These are phyloP conservation scores for Cryphonectria japonica DNA, from an alignment of 2,329 filamentous ascomycete genomes.

Conservation along the genomic window DNA sequence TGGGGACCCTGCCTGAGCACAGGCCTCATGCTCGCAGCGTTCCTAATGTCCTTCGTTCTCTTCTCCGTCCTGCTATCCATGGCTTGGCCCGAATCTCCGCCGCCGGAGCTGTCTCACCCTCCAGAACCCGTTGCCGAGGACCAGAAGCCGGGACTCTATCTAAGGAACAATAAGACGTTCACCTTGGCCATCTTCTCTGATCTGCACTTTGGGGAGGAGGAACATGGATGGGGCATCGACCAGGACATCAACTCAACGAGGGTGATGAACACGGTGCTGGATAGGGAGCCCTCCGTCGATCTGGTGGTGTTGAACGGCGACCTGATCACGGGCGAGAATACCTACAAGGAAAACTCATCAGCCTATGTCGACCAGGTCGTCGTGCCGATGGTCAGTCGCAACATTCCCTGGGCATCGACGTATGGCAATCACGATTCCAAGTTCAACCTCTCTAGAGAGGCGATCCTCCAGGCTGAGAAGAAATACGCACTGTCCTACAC, in stretches of 20 bases:
- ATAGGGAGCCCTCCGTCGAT: constrained; percentile 55
- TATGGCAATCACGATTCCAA: constrained; percentile 74
- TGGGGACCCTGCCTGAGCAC: neutral
- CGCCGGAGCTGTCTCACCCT: neutral
- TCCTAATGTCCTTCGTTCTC: neutral
- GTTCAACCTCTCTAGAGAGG: constrained; percentile 56
- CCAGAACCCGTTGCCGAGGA: neutral
- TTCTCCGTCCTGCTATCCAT: neutral
- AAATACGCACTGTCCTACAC: constrained; percentile 35
- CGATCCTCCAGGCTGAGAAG: constrained; percentile 42
- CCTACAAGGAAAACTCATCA: constrained; percentile 57
- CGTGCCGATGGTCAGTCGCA: constrained; percentile 57
- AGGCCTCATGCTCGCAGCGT: neutral
- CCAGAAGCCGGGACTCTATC: constrained; percentile 1
- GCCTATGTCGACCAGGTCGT: constrained; percentile 64
- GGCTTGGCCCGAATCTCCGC: neutral
- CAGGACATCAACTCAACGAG: constrained; percentile 60
- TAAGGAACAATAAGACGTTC: constrained; percentile 22
- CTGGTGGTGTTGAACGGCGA: constrained; percentile 74
- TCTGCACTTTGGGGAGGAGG: constrained; percentile 59
- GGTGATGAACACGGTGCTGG: constrained; percentile 63
- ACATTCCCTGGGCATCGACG: constrained; percentile 66
- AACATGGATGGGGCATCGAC: constrained; percentile 42
- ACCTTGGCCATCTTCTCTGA: constrained; percentile 54
- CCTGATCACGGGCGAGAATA: constrained; percentile 70